These are phyloP conservation scores for Trichophyton schoenleinii DNA, from an alignment of 2,329 filamentous ascomycete genomes.

Conservation along the genomic window DNA sequence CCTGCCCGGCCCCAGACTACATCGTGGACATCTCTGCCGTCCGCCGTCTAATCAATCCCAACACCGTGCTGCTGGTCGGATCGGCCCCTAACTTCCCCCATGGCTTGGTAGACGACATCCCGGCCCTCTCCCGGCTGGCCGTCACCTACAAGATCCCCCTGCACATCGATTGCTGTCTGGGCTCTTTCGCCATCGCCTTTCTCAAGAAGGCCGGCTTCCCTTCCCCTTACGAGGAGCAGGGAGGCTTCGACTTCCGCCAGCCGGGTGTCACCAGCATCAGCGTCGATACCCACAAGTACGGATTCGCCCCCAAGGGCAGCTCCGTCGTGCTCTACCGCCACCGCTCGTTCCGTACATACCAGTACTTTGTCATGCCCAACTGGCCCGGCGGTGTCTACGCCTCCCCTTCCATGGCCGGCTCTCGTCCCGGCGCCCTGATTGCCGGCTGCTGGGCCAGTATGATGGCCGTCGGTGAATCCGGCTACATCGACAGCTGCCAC, in stretches of 20 bases:
- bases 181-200: slow-evolving; percentile 87
- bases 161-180: slow-evolving; percentile 95
- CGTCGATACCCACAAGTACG: slow-evolving; percentile 98
- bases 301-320: slow-evolving; percentile 96
- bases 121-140: slow-evolving; percentile 70
- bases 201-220: slow-evolving; percentile 82
- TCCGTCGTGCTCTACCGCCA: slow-evolving; percentile 84
- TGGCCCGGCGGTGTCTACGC: slow-evolving; percentile 96
- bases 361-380: slow-evolving; percentile 92
- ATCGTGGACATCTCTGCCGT: slow-evolving; percentile 71
- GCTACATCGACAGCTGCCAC: slow-evolving; percentile 76
- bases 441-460: slow-evolving; percentile 91
- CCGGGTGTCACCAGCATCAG: slow-evolving; percentile 91
- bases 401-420: slow-evolving; percentile 81
- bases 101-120: slow-evolving; percentile 93
- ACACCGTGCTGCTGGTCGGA: slow-evolving; percentile 85
- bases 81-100: slow-evolving; percentile 97
- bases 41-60: slow-evolving; percentile 76
- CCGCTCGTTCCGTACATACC: slow-evolving; percentile 64
- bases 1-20: slow-evolving; percentile 72
- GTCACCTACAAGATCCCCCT: slow-evolving; percentile 67
- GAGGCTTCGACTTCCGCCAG: slow-evolving; percentile 84
- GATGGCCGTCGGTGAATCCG: slow-evolving; percentile 74
- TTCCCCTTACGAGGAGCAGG: slow-evolving; percentile 48
- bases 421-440: slow-evolving; percentile 82